Base-by-base conservation (phyloP, 805 yeast species). In the Spathaspora girioi region DNA sequence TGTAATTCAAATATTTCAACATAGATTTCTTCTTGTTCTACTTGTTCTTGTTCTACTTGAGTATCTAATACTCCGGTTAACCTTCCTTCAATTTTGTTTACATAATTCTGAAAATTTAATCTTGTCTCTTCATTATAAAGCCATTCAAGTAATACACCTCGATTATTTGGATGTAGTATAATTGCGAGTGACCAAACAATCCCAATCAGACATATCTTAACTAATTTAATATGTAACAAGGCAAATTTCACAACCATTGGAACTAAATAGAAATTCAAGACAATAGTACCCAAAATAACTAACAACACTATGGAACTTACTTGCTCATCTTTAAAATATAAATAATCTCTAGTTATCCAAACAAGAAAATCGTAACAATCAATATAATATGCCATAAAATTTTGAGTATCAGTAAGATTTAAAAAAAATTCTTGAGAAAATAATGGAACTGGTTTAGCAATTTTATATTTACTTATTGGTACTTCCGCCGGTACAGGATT, bases 401-500 rank as follows among this genome's bases (percentile, higher is more conserved):
- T 90, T 62, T 90, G 97, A 52, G 89, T 71, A 69, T 90, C 97
- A 1, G 96, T 88, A 59, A 88, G 71, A 63, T 90, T 90, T 51
- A 89, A 63, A 18, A 86, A 67, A 62, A 89, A 90, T 63, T 90
- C 96, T 50, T 87, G 75, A 31, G 92, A 84, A 47, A 87, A 74
- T 64, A 89, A 90, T 4, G 92, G 87, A 7, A 84, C 87, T 0
- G 96, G 94, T 54, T 80, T 81, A 2, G 90, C 88, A 2, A 77
- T 60, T 32, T 70, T 77, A 23, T 80, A 75, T 11, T 72, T 70
- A 43, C 70, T 59, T 40, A 86, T 58, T 0, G 82, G 77, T 4
- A 82, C 82, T 0, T 82, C 84, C 27, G 75, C 70, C 9, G 76
- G 73, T 5, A 62, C 48, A 4, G 74, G 75, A 55, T 73, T 71